Conservation (phyloP, 345 rosid genomes). For the Euphorbia peplus region DNA sequence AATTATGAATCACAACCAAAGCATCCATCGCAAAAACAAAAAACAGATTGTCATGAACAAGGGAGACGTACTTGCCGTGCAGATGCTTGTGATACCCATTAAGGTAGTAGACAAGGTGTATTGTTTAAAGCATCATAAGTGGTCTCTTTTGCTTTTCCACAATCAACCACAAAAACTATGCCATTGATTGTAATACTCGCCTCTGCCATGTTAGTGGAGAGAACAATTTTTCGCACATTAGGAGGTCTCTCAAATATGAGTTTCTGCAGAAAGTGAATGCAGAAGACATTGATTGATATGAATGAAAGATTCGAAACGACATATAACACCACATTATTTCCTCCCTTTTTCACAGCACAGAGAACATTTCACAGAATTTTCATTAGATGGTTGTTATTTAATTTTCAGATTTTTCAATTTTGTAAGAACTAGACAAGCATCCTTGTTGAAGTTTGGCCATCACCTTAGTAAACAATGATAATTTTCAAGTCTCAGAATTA, state of each 20-base stretch:
- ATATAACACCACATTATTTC: neutral
- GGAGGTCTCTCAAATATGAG: conserved; percentile 81
- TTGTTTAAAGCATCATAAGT: conserved; percentile 97
- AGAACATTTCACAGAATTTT: neutral
- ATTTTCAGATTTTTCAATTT: too few relatives aligned
- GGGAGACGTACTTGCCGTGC: conserved; percentile 68
- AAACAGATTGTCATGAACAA: conserved; percentile 8
- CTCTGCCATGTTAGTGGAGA: conserved; percentile 99
- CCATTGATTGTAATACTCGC: conserved; percentile 97
- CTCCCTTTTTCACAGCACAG: neutral
- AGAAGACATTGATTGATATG: conserved; percentile 12
- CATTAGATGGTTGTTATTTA: too few relatives aligned
- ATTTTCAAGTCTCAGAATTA: too few relatives aligned
- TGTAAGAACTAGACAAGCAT: too few relatives aligned
- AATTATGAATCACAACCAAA: neutral
- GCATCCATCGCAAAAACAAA: neutral
- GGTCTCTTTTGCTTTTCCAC: conserved; percentile 99
- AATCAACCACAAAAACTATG: conserved; percentile 89
- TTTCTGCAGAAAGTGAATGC: conserved; percentile 48
- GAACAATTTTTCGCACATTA: conserved; percentile 77
- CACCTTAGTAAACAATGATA: too few relatives aligned
- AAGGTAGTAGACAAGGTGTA: conserved; percentile 96
- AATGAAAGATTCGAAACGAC: neutral
- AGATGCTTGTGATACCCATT: conserved; percentile 98
- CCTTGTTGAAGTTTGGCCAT: too few relatives aligned